phyloP scores from a whole-genome alignment of 805 yeast genomes.

The Wickerhamiella spandovensis region DNA sequence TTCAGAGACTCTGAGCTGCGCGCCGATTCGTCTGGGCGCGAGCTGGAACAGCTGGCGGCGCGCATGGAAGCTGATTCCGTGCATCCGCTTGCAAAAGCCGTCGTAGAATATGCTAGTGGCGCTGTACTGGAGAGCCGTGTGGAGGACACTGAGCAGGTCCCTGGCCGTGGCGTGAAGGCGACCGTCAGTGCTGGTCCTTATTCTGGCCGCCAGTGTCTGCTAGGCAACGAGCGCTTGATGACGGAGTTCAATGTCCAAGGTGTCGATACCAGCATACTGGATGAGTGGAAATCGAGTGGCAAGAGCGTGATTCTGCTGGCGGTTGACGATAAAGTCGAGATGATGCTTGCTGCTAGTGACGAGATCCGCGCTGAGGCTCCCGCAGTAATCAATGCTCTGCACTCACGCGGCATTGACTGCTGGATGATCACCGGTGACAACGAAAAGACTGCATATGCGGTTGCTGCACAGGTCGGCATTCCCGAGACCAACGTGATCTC shows the following conservation, averaged over 20 bases:
- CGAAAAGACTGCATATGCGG: conserved; percentile 48
- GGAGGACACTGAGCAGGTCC: conserved; percentile 9
- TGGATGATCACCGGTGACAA: conserved; percentile 78
- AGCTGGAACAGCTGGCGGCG: conserved; percentile 31
- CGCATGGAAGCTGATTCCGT: conserved; percentile 45
- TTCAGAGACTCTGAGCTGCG: too few relatives aligned
- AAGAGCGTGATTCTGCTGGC: conserved; percentile 52
- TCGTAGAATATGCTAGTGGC: conserved; percentile 29
- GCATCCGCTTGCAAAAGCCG: conserved; percentile 56
- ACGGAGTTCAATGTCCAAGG: conserved; percentile 29
- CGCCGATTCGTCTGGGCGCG: too few relatives aligned
- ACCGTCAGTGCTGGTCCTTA: conserved; percentile 9
- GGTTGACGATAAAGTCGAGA: conserved; percentile 24
- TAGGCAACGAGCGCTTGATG: conserved; percentile 52
- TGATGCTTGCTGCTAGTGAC: conserved; percentile 45
- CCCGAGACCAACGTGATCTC: conserved; percentile 40
- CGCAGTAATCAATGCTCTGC: conserved; percentile 33
- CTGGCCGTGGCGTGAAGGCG: conserved; percentile 17
- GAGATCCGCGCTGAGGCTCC: conserved; percentile 39
- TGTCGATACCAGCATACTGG: conserved; percentile 19
- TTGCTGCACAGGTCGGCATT: conserved; percentile 52
- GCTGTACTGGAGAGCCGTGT: conserved; percentile 8
- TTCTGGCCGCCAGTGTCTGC: conserved; percentile 16
- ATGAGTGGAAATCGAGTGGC: conserved; percentile 47
- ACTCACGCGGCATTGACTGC: conserved; percentile 34